These are phyloP conservation scores for Aspergillus ostianus DNA, from an alignment of 495 filamentous ascomycete genomes.

Conservation along the genomic window DNA sequence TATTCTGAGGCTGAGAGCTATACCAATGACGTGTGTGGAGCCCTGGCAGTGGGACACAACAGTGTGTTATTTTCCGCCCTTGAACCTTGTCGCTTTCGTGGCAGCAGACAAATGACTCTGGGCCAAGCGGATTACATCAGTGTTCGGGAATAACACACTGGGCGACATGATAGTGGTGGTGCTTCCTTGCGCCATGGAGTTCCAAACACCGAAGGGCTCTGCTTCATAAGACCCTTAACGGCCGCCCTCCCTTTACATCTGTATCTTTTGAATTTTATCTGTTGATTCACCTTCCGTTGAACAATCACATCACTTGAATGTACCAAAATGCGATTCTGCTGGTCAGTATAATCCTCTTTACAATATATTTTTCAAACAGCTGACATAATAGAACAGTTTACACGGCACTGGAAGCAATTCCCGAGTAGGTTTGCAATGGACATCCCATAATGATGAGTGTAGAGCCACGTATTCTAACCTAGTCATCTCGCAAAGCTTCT, in stretches of 20 bases:
- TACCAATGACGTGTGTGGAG: too few relatives aligned
- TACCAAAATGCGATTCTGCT: background rate
- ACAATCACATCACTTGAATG: background rate
- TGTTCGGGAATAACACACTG: too few relatives aligned
- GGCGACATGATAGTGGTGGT: too few relatives aligned
- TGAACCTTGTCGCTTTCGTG: too few relatives aligned
- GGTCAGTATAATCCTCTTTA: background rate
- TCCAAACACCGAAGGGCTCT: too few relatives aligned
- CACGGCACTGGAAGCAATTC: constrained; percentile 20
- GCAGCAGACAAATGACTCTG: too few relatives aligned
- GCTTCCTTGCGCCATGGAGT: too few relatives aligned
- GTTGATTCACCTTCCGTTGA: too few relatives aligned
- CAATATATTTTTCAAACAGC: background rate
- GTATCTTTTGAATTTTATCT: background rate
- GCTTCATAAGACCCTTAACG: background rate
- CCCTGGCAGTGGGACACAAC: too few relatives aligned
- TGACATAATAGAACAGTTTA: constrained; percentile 11
- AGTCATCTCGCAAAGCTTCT: constrained; percentile 4
- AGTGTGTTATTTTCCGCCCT: too few relatives aligned
- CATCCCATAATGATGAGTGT: background rate
- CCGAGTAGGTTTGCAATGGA: constrained; percentile 10
- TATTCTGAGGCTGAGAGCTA: too few relatives aligned
- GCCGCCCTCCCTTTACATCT: background rate
- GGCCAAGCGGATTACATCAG: too few relatives aligned
- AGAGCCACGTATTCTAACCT: background rate